Evolutionary conservation across 148 eudicot species (phyloP), one percentile per base, ranked within the genome.

Genomic region (Silene uniflora): DNA sequence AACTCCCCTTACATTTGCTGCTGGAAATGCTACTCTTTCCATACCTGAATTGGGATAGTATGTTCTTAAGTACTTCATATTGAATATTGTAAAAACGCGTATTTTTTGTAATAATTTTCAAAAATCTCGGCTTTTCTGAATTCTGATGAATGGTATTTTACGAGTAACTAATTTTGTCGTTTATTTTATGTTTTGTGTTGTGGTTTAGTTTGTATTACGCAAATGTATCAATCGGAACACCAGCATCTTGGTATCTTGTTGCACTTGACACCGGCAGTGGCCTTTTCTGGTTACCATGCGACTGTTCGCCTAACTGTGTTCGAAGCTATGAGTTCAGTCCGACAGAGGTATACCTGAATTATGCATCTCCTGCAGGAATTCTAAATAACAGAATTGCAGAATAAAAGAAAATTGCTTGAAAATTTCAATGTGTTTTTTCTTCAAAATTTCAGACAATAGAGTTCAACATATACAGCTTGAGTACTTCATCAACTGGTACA

Each of bases 261-360:
- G 97, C 97, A 46, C 91, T 94, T 39, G 98, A 94, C 80, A 94
- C 97, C 0, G 98, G 98, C 69, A 94, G 98, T 70, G 84, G 86
- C 77, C 83, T 88, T 68, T 94, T 94, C 76, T 94, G 98, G 98
- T 77, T 94, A 74, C 98, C 98, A 13, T 94, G 98, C 62, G 97
- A 94, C 79, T 94, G 98, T 25, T 56, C 46, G 46, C 63, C 84
- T 68, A 54, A 73, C 27, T 81, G 84, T 62, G n/a, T 39, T 35
- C 29, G 54, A 11, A 21, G 32, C n/a, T 19, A 54, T 19, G 13
- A 73, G 29, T 6, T 62, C 13, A 62, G 42, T 77, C 47, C 80
- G 39, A 39, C 66, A 39, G 46, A 72, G 81, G 81, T 78, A 77
- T 1, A 7, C 10, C 52, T 17, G 17, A 14, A 1, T 8, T 16